These are phyloP conservation scores for Mytilinidion resinicola DNA, from an alignment of 495 filamentous ascomycete species.

Conservation along the genomic window DNA sequence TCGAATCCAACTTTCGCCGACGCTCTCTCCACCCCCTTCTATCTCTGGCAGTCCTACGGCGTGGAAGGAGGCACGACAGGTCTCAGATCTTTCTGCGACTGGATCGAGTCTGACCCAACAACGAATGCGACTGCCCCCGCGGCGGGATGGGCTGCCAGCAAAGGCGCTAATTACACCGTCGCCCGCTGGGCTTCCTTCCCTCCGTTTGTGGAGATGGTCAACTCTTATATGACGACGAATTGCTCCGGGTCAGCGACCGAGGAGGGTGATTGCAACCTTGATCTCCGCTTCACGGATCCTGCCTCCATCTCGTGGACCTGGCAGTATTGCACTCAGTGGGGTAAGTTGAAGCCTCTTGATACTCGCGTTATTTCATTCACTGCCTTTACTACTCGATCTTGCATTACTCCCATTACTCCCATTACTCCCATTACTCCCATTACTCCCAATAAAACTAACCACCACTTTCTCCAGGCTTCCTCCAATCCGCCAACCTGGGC, in stretches of 20 bases:
- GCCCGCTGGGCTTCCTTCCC: constrained; percentile 47
- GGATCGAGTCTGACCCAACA: constrained; percentile 37
- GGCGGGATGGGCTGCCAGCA: constrained; percentile 38
- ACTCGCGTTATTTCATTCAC: background rate
- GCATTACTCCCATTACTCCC: too few species aligned
- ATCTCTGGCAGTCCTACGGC: constrained; percentile 46
- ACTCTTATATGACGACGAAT: constrained; percentile 39
- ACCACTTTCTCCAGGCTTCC: constrained; percentile 16
- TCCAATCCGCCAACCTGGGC: constrained; percentile 48
- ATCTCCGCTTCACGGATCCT: constrained; percentile 34
- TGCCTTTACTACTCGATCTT: background rate
- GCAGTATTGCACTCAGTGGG: constrained; percentile 58
- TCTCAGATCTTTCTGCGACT: constrained; percentile 44
- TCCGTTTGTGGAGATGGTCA: constrained; percentile 39
- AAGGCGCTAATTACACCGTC: constrained; percentile 40
- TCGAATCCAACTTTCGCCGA: constrained; percentile 47
- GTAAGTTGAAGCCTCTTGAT: constrained; percentile 42
- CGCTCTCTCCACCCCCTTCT: constrained; percentile 39
- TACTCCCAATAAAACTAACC: background rate
- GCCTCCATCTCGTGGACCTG: constrained; percentile 48
- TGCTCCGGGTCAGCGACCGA: constrained; percentile 26
- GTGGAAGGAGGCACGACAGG: constrained; percentile 37
- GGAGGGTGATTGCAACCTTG: constrained; percentile 39
- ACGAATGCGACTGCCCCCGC: constrained; percentile 26
- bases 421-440: too few species aligned